These are phyloP conservation scores for Chlorella vulgaris DNA, from an alignment of 139 green algal genomes.

Conservation along the genomic window DNA sequence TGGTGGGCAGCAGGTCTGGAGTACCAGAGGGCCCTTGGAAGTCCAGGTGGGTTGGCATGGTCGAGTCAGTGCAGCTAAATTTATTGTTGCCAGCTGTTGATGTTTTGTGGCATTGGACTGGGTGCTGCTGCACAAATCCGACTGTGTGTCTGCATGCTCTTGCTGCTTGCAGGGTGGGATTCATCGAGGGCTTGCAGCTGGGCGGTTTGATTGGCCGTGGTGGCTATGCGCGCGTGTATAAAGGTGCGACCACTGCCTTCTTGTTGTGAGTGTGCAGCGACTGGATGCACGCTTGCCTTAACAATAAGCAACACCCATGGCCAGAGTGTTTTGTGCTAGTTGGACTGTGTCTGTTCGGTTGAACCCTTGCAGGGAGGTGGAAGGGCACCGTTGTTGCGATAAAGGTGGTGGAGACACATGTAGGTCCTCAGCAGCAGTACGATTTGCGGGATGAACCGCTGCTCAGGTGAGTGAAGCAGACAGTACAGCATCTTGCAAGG, in stretches of 20 bases:
- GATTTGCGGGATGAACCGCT: not conserved
- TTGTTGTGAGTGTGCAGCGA: too few relatives aligned
- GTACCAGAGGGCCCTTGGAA: not conserved
- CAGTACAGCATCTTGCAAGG: too few relatives aligned
- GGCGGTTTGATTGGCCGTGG: not conserved
- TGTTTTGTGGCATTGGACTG: too few relatives aligned
- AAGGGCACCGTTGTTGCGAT: not conserved
- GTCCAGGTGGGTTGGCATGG: not conserved
- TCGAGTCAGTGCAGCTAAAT: too few relatives aligned
- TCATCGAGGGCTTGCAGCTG: conserved; percentile 1
- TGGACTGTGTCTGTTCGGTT: too few relatives aligned
- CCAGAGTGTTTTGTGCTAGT: too few relatives aligned
- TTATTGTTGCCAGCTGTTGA: not conserved
- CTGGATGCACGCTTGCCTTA: too few relatives aligned
- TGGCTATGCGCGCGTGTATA: not conserved
- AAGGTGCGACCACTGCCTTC: not conserved
- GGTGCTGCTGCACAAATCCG: not conserved
- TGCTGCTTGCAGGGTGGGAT: not conserved
- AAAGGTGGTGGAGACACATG: not conserved
- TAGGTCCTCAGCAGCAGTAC: not conserved
- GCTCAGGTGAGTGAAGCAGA: not conserved
- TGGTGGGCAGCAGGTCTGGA: not conserved
- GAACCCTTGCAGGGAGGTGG: not conserved
- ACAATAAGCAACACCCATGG: too few relatives aligned
- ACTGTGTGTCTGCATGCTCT: not conserved